Conservation (phyloP, 2,329 filamentous ascomycete species). For the Westerdykella aurantiaca region DNA sequence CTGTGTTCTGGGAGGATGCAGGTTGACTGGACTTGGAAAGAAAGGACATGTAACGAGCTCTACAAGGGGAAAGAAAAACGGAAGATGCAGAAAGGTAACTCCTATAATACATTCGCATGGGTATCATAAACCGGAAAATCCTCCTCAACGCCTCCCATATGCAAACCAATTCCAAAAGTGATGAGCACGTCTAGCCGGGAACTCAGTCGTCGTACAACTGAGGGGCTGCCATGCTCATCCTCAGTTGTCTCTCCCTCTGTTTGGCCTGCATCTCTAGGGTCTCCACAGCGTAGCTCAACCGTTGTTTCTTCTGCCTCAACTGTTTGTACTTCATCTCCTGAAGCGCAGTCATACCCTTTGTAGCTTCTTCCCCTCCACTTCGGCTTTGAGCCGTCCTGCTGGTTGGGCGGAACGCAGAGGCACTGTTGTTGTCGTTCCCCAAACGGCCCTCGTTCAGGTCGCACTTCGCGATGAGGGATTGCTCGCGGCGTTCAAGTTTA, state of each 20-base stretch:
- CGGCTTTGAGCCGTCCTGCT: slow-evolving; percentile 19
- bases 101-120: slow-evolving; percentile 3
- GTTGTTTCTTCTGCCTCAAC: slow-evolving; percentile 74
- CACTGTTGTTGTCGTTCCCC: slow-evolving; percentile 30
- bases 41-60: no score
- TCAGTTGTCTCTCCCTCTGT: slow-evolving; percentile 65
- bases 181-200: not conserved
- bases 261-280: slow-evolving; percentile 78
- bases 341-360: slow-evolving; percentile 39
- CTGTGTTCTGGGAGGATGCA: no score
- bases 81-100: no score
- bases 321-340: slow-evolving; percentile 58
- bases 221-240: slow-evolving; percentile 63
- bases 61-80: no score
- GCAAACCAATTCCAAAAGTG: not conserved
- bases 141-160: not conserved
- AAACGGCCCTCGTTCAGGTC: slow-evolving; percentile 76
- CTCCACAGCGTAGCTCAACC: slow-evolving; percentile 80
- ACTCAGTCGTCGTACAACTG: slow-evolving; percentile 32
- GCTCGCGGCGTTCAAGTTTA: slow-evolving; percentile 74
- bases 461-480: slow-evolving; percentile 73
- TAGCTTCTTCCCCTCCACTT: slow-evolving; percentile 18
- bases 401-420: slow-evolving; percentile 19
- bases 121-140: slow-evolving; percentile 30
- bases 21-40: no score